Percentiles rank a stretch among this genome's conserved stretches.
These are phyloP conservation scores for Plantago ovata DNA, from an alignment of 257 asterid species.

Conservation along the genomic window DNA sequence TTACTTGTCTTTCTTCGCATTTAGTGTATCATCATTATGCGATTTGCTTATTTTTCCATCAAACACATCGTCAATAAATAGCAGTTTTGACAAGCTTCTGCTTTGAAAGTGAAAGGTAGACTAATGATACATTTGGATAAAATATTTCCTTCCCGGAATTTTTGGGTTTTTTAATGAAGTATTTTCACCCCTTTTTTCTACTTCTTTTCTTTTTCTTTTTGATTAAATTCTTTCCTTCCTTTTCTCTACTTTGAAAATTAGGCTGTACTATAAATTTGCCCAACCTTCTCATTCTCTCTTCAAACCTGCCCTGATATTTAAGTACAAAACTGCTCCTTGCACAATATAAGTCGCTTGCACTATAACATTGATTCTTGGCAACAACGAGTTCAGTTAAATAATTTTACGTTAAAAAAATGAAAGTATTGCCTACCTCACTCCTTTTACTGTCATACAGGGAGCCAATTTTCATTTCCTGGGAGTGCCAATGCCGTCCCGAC, in stretches of 20 bases:
- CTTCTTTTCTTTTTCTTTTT: too few relatives aligned
- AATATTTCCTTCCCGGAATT: neutral
- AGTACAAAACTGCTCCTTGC: too few relatives aligned
- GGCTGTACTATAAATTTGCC: too few relatives aligned
- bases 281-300: too few relatives aligned
- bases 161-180: too few relatives aligned
- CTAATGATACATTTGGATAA: neutral
- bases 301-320: too few relatives aligned
- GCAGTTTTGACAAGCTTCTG: neutral
- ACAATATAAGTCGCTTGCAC: too few relatives aligned
- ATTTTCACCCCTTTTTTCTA: too few relatives aligned
- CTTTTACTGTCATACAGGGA: conserved; percentile 34
- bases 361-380: neutral
- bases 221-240: too few relatives aligned
- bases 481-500: conserved; percentile 32
- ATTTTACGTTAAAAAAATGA: conserved; percentile 12
- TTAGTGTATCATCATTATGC: neutral
- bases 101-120: neutral
- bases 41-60: neutral
- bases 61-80: neutral
- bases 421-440: neutral
- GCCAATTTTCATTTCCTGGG: conserved; percentile 33
- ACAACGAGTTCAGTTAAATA: conserved; percentile 9
- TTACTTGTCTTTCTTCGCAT: too few relatives aligned
- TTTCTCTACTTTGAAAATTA: too few relatives aligned